These are phyloP conservation scores for Pseudoperonospora humuli DNA, from an alignment of 352 stramenopile species.

Conservation along the genomic window DNA sequence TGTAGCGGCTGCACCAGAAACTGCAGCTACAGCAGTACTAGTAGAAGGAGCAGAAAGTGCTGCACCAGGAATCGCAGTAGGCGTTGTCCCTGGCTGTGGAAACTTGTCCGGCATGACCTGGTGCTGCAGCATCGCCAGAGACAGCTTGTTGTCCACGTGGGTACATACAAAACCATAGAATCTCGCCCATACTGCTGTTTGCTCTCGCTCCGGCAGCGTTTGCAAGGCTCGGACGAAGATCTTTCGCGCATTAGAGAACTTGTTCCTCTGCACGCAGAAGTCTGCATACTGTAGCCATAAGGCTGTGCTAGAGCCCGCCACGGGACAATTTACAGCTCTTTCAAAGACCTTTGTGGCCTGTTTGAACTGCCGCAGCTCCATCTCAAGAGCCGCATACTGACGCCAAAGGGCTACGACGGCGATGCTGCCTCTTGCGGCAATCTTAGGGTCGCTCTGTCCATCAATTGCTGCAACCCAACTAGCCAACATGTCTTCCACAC, in stretches of 20 bases:
- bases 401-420: slow-evolving; percentile 41
- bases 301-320: slow-evolving; percentile 25
- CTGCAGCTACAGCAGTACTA: slow-evolving; percentile 1
- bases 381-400: slow-evolving; percentile 66
- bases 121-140: slow-evolving; percentile 42
- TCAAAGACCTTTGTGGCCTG: slow-evolving; percentile 79
- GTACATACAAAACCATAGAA: slow-evolving; percentile 61
- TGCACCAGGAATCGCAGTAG: not conserved
- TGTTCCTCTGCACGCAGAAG: slow-evolving; percentile 69
- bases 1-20: not conserved
- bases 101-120: slow-evolving; percentile 45
- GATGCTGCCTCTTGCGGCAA: slow-evolving; percentile 9
- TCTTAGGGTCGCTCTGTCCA: slow-evolving; percentile 6
- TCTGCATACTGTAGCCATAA: slow-evolving; percentile 63
- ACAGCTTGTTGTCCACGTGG: slow-evolving; percentile 51
- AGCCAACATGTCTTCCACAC: slow-evolving; percentile 38
- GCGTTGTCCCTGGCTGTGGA: slow-evolving; percentile 8
- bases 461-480: slow-evolving; percentile 29
- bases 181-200: slow-evolving; percentile 32
- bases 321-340: slow-evolving; percentile 38
- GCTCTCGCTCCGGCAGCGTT: slow-evolving; percentile 33
- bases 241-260: slow-evolving; percentile 70
- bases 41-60: slow-evolving; percentile 1
- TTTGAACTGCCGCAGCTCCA: slow-evolving; percentile 77
- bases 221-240: slow-evolving; percentile 56